Evolutionary conservation across 352 stramenopile species (phyloP).

Genomic region (Pythium aphanidermatum): DNA sequence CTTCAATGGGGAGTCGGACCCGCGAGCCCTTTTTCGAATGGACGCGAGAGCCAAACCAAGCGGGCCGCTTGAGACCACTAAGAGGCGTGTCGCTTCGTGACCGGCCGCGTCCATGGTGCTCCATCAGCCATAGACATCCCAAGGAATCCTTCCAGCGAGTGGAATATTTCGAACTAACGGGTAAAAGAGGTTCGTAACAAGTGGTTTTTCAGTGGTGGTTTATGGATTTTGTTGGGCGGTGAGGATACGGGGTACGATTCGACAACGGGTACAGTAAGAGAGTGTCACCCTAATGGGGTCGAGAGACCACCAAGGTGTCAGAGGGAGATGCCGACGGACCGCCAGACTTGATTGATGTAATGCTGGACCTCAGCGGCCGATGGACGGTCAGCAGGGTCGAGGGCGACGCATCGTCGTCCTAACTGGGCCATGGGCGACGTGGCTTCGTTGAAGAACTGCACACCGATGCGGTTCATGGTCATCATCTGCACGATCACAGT

Average conservation of each 20-base stretch:
- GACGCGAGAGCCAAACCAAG: no score
- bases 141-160: no score
- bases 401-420: conserved; percentile 4
- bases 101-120: not conserved
- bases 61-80: not conserved
- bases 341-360: conserved; percentile 9
- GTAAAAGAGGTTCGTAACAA: not conserved
- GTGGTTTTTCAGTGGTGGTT: conserved; percentile 3
- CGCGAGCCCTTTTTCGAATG: no score
- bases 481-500: conserved; percentile 11
- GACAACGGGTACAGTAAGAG: no score
- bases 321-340: not conserved
- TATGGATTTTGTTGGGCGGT: conserved; percentile 4
- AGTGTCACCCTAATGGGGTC: no score
- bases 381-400: conserved; percentile 10
- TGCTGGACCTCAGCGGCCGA: conserved; percentile 10
- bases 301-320: not conserved
- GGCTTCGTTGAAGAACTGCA: conserved; percentile 7
- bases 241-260: no score
- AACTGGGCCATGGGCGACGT: conserved; percentile 1
- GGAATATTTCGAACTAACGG: no score
- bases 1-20: no score
- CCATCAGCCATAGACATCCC: not conserved
- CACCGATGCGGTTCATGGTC: conserved; percentile 1
- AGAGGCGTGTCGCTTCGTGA: not conserved